These are phyloP conservation scores for Talaromyces borbonicus DNA, from an alignment of 495 filamentous ascomycete species.

Conservation along the genomic window DNA sequence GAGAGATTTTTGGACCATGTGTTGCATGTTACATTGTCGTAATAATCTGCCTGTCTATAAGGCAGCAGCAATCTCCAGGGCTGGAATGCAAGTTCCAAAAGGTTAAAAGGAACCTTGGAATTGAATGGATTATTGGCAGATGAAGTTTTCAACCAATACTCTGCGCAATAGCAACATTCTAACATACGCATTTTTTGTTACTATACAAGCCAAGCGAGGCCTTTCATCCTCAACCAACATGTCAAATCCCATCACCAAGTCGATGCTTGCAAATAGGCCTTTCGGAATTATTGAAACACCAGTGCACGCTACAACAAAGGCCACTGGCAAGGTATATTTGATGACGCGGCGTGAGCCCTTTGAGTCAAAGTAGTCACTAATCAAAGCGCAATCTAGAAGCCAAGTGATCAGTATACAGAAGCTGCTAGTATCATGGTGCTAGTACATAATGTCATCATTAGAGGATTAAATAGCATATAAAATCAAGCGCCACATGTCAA, in stretches of 20 bases:
- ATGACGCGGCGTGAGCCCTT: background rate
- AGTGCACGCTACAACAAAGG: background rate
- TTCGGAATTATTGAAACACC: background rate
- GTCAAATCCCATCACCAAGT: background rate
- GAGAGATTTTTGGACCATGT: background rate
- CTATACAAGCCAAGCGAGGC: background rate
- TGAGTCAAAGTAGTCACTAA: background rate
- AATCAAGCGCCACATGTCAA: background rate
- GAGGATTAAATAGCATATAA: slow-evolving; percentile 2
- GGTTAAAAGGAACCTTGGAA: background rate
- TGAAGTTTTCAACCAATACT: background rate
- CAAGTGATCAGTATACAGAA: background rate
- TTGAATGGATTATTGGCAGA: background rate
- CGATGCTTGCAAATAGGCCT: background rate
- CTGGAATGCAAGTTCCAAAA: too few species aligned
- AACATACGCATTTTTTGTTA: background rate
- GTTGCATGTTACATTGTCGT: background rate
- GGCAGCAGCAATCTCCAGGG: background rate
- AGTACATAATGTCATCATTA: slow-evolving; percentile 2
- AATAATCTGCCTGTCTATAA: background rate
- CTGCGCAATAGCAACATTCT: background rate
- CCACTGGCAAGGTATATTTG: background rate
- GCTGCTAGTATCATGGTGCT: slow-evolving; percentile 1
- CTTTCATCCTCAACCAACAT: background rate
- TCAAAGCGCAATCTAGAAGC: background rate